phyloP scores from a whole-genome alignment of 2,329 filamentous ascomycete species.

The Penicillium sp. region DNA sequence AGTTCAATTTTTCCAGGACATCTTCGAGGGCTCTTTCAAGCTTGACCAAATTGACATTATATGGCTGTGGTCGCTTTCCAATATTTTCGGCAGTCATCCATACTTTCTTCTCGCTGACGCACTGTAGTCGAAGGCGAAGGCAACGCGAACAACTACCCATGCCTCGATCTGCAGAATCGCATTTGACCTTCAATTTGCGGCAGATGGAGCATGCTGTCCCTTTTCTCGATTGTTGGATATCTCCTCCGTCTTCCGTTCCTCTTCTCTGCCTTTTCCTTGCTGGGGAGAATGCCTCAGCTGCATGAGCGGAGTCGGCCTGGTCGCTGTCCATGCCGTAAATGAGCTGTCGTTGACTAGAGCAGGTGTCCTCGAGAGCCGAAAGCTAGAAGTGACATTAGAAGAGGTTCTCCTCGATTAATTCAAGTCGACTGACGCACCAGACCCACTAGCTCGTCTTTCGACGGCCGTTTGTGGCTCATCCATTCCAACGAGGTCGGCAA shows the following conservation, averaged over 20 bases:
- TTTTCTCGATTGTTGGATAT: background rate
- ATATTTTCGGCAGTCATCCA: background rate
- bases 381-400: background rate
- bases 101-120: conserved; percentile 7
- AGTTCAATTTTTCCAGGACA: conserved; percentile 8
- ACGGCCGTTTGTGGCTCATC: background rate
- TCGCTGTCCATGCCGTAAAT: background rate
- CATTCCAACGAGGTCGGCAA: background rate
- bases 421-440: background rate
- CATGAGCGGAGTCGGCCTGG: background rate
- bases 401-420: background rate
- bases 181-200: background rate
- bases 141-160: conserved; percentile 3
- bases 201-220: background rate
- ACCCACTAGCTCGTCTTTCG: background rate
- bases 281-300: background rate
- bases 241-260: background rate
- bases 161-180: background rate
- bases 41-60: conserved; percentile 3
- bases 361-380: background rate
- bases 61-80: background rate
- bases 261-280: background rate
- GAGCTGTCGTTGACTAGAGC: background rate
- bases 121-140: conserved; percentile 1
- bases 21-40: conserved; percentile 6